Percentiles rank a stretch among this genome's conserved stretches.
These are phyloP conservation scores for Trichoderma hamatum DNA, from an alignment of 2,329 filamentous ascomycete genomes.

Conservation along the genomic window DNA sequence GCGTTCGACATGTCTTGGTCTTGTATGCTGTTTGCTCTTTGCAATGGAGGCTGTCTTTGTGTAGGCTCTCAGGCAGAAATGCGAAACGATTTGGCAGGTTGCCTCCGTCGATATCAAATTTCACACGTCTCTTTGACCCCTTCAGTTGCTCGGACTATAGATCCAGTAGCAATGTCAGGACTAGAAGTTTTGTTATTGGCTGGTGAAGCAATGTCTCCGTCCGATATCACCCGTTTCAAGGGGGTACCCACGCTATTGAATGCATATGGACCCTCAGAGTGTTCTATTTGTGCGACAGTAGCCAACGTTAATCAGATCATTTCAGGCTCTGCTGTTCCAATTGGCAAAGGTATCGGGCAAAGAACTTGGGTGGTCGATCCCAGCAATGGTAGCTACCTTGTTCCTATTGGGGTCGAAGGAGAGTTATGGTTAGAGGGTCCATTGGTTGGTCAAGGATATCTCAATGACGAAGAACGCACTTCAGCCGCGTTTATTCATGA, in stretches of 20 bases:
- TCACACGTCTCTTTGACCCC: not conserved
- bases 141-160: not conserved
- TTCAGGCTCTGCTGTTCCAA: not conserved
- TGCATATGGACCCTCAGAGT: not conserved
- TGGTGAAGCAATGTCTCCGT: not conserved
- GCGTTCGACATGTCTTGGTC: not conserved
- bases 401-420: conserved; percentile 21
- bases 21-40: not conserved
- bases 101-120: not conserved
- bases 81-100: not conserved
- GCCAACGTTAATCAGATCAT: not conserved
- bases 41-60: not conserved
- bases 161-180: not conserved
- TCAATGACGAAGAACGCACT: conserved; percentile 10
- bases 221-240: not conserved
- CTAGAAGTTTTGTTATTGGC: not conserved
- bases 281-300: not conserved
- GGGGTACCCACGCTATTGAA: not conserved
- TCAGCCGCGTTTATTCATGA: not conserved
- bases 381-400: not conserved
- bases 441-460: conserved; percentile 7
- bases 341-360: not conserved
- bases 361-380: conserved; percentile 16
- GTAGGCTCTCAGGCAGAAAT: not conserved
- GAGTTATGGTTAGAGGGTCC: conserved; percentile 26